Percentiles rank a stretch among this genome's conserved stretches.
phyloP scores from a whole-genome alignment of 2,329 filamentous ascomycete genomes.

The Tolypocladium guangdongense region DNA sequence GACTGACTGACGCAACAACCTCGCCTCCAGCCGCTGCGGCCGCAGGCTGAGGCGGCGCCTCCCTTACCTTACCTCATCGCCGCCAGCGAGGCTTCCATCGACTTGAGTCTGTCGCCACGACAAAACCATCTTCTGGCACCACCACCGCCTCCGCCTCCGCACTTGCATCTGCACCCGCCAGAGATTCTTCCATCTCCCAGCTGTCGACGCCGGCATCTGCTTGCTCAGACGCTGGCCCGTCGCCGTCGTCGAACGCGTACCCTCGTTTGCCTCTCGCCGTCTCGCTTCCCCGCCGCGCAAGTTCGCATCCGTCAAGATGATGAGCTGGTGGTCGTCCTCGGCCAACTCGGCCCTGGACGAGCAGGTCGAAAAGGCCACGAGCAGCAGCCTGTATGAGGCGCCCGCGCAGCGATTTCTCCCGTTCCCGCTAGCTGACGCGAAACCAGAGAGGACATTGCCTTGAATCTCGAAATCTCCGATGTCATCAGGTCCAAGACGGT shows the following conservation, averaged over 20 bases:
- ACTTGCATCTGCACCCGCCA: not conserved
- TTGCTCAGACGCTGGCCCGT: not conserved
- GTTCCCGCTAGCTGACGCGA: conserved; percentile 2
- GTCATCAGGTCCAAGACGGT: conserved; percentile 95
- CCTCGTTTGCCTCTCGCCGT: not conserved
- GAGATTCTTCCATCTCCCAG: not conserved
- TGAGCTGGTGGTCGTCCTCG: conserved; percentile 95
- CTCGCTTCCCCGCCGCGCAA: not conserved
- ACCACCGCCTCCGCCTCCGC: not conserved
- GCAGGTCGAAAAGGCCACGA: conserved; percentile 91
- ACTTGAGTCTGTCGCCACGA: not conserved
- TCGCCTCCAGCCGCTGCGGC: not conserved
- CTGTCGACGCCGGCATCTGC: not conserved
- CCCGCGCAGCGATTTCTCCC: not conserved
- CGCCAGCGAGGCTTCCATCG: not conserved
- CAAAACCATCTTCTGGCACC: not conserved
- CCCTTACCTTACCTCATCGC: conserved; percentile 1
- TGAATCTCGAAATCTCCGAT: conserved; percentile 97
- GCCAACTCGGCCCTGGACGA: conserved; percentile 86
- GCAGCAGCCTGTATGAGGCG: conserved; percentile 70
- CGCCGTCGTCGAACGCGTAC: not conserved
- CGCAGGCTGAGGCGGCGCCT: not conserved
- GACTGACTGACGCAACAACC: not conserved
- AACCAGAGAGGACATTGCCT: conserved; percentile 79
- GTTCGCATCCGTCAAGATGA: conserved; percentile 35